Percentiles rank a stretch among this genome's conserved stretches.
Evolutionary conservation across 805 yeast genomes (phyloP).

Genomic region (Kazachstania africana): DNA sequence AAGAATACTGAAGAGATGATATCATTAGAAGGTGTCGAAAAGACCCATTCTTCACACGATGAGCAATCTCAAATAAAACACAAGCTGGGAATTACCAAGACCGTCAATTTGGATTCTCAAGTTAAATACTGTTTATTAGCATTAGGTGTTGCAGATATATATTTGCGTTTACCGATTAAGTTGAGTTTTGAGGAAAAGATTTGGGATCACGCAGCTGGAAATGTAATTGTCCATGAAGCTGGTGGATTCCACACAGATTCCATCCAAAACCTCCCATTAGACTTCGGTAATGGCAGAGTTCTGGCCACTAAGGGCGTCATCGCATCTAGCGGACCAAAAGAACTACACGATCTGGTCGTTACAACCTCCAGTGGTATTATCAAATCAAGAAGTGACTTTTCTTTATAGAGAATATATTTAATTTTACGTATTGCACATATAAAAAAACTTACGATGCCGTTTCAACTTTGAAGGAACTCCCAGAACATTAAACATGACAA

Average conservation of each 20-base stretch:
- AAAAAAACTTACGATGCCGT: too few relatives aligned
- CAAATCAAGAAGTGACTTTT: slow-evolving; percentile 13
- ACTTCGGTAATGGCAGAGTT: slow-evolving; percentile 79
- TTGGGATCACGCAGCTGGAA: slow-evolving; percentile 99
- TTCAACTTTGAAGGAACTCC: neutral
- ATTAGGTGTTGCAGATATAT: slow-evolving; percentile 85
- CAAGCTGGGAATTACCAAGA: slow-evolving; percentile 46
- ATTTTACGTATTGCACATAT: neutral
- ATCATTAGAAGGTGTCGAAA: slow-evolving; percentile 76
- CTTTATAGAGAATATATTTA: too few relatives aligned
- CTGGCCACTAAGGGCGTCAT: slow-evolving; percentile 82
- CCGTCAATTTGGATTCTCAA: slow-evolving; percentile 85
- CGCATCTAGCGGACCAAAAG: slow-evolving; percentile 44
- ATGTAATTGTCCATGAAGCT: slow-evolving; percentile 72
- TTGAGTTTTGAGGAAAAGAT: slow-evolving; percentile 78
- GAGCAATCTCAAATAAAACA: slow-evolving; percentile 68
- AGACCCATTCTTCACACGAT: slow-evolving; percentile 86
- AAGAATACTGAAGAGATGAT: slow-evolving; percentile 18
- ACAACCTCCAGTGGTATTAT: slow-evolving; percentile 16
- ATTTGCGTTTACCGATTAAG: slow-evolving; percentile 75
- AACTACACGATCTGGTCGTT: slow-evolving; percentile 18
- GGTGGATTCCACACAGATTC: slow-evolving; percentile 83
- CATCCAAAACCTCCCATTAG: slow-evolving; percentile 56
- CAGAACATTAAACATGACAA: neutral
- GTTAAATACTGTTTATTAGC: slow-evolving; percentile 90